Evolutionary conservation across 2,329 filamentous ascomycete species (phyloP), one percentile per base, ranked within the genome.

Genomic region (Metarhizium anisopliae): DNA sequence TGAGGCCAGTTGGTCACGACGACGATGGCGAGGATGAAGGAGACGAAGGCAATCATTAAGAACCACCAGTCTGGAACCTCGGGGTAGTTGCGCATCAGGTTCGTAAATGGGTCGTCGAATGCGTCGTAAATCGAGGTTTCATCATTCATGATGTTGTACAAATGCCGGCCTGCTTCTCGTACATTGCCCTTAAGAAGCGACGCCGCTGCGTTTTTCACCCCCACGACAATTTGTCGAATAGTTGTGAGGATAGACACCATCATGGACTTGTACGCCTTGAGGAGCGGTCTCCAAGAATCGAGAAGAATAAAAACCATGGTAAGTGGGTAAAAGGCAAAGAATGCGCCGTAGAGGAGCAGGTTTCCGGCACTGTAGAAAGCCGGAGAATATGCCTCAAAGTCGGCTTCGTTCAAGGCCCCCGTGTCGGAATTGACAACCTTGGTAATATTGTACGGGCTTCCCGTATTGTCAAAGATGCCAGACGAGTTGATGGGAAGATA

Each of bases 21-120:
- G 53, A 72, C 58, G 45, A 70, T 63, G 5, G 68, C 66, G 20
- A 72, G 66, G 29, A 70, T 61, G 55, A 72, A 64, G 13, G 68
- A 61, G 25, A 58, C 32, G 11, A 63, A 42, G 4, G 59, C 61
- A 30, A 64, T 62, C 0, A 56, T 57, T 8, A 61, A 52, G 30
- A 68, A 70, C 68, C 76, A 79, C 75, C 75, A 79, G 55, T 77
- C 75, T 0, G 76, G 76, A 0, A 78, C 74, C 50, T 78, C 76
- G 0, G 66, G 64, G 57, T 77, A 78, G 2, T 64, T 66, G 4
- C 66, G 60, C 75, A 79, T 77, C 1, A 75, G 63, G 0, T 71
- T 64, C 2, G 64, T 74, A 43, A 77, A 73, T 0, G 74, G 61
- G 57, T 79, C 74, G 53, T 71, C 72, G 14, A 72, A 70, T 2